These are phyloP conservation scores for Hamiltosporidium tvaerminnensis DNA, from an alignment of 371 early-diverging fungal genomes.

Conservation along the genomic window DNA sequence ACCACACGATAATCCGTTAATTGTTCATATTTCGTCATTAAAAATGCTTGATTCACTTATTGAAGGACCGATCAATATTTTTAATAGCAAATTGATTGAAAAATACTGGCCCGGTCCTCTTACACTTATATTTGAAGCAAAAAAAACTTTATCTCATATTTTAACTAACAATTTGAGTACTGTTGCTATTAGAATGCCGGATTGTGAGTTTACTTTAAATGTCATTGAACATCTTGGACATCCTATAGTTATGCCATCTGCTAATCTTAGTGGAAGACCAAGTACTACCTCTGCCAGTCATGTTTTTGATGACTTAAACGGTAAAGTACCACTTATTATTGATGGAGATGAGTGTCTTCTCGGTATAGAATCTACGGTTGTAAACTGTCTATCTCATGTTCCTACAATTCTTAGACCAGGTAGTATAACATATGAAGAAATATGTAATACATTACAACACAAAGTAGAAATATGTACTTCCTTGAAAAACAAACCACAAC, in stretches of 20 bases:
- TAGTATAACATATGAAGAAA: slow-evolving; percentile 68
- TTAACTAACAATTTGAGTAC: slow-evolving; percentile 64
- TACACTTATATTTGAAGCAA: slow-evolving; percentile 70
- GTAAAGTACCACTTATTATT: slow-evolving; percentile 65
- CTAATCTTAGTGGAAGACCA: slow-evolving; percentile 84
- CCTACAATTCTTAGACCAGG: slow-evolving; percentile 86
- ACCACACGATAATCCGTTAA: slow-evolving; percentile 91
- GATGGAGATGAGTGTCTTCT: slow-evolving; percentile 75
- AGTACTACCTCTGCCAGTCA: slow-evolving; percentile 79
- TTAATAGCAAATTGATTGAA: slow-evolving; percentile 54
- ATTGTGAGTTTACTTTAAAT: slow-evolving; percentile 70
- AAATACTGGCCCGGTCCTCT: slow-evolving; percentile 90
- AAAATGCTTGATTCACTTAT: slow-evolving; percentile 65
- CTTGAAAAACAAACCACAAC: neutral
- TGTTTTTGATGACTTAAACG: slow-evolving; percentile 68
- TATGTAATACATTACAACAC: slow-evolving; percentile 42
- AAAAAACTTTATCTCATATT: slow-evolving; percentile 56
- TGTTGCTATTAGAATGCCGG: slow-evolving; percentile 81
- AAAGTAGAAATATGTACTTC: slow-evolving; percentile 2
- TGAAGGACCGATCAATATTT: slow-evolving; percentile 43
- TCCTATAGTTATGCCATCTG: slow-evolving; percentile 95
- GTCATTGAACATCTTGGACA: slow-evolving; percentile 67
- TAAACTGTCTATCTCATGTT: slow-evolving; percentile 60
- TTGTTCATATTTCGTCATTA: slow-evolving; percentile 78
- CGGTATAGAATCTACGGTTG: slow-evolving; percentile 87